Evolutionary conservation across 163 green algal species (phyloP), one percentile per base, ranked within the genome.

Genomic region (Scenedesmus sp.): DNA sequence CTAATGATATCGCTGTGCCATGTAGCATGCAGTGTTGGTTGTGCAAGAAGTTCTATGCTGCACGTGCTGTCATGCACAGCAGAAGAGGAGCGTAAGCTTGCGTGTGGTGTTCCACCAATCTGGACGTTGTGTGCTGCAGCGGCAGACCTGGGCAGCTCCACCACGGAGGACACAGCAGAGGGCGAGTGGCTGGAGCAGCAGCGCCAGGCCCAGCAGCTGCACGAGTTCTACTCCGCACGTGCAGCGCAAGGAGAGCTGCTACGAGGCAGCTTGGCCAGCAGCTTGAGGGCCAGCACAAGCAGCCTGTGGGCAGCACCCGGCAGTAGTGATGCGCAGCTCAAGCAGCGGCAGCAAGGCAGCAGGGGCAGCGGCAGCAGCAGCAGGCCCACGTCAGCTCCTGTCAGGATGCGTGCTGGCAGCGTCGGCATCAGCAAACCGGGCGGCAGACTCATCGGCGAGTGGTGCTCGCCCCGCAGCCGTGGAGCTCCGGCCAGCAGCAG

Each of bases 81-180:
- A n/a, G n/a, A n/a, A n/a, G n/a, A n/a, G n/a, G n/a, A 76, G 26
- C 65, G 5, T 0, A 70, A 22, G 3, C 51, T n/a, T n/a, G 56
- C 22, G 9, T 33, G 20, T 33, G 56, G 5, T 40, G 65, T 76
- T 37, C 30, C 26, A 5, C 26, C 65, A 33, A 0, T 37, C 6
- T 0, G 5, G 24, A 40, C 30, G 6, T 76, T 24, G 7, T 40
- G 3, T 16, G 30, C 30, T 26, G 26, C 84, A 82, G 84, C 24
- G 37, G 84, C 84, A 49, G 84, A 89, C 61, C 72, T 85, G 6
- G 44, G 44, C 33, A 43, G 30, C 37, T 33, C 44, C 35, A 90
- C 72, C 72, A 90, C 86, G n/a, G 72, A 86, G 42, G 86, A 90
- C 37, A 30, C 43, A 49, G 86, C 85, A 30, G 86, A 90, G 35